These are phyloP conservation scores for Exutisphaerella laricina DNA, from an alignment of 2,329 filamentous ascomycete genomes.

Conservation along the genomic window DNA sequence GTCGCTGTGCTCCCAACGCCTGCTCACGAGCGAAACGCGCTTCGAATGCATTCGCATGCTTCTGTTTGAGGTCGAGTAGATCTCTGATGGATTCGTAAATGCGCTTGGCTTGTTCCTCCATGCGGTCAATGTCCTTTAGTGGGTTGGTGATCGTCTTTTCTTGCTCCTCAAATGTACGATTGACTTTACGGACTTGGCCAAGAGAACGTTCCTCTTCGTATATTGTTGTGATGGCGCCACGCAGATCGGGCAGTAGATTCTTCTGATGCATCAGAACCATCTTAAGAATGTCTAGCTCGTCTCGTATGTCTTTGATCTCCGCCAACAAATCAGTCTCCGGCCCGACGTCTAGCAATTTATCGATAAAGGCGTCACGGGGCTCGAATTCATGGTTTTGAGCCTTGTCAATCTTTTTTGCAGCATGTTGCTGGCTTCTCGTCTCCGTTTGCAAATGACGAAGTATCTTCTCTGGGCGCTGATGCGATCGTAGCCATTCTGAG, in stretches of 20 bases:
- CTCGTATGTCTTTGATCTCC: conserved; percentile 62
- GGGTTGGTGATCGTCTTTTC: conserved; percentile 49
- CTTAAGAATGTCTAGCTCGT: conserved; percentile 60
- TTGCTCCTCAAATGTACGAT: conserved; percentile 53
- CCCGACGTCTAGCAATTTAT: conserved; percentile 55
- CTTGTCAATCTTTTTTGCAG: conserved; percentile 40
- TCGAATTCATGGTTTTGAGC: conserved; percentile 6
- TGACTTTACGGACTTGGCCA: conserved; percentile 39
- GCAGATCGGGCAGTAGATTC: conserved; percentile 45
- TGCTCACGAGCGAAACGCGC: conserved; percentile 58
- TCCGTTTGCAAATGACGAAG: conserved; percentile 16
- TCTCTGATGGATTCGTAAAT: conserved; percentile 58
- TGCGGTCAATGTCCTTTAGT: conserved; percentile 51
- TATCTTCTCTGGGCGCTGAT: conserved; percentile 15
- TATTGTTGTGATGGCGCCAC: conserved; percentile 38
- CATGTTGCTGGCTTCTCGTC: conserved; percentile 16
- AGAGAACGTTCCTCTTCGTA: conserved; percentile 31
- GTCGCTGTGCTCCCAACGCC: conserved; percentile 54
- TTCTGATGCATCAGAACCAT: conserved; percentile 49
- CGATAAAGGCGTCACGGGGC: conserved; percentile 42
- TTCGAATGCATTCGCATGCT: conserved; percentile 63
- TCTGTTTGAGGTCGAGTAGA: conserved; percentile 62
- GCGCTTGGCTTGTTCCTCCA: conserved; percentile 57
- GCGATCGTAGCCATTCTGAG: conserved; percentile 32
- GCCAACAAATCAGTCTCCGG: conserved; percentile 56